Base-by-base conservation (phyloP, 2,329 filamentous ascomycete species). In the Stemphylium lycopersici region DNA sequence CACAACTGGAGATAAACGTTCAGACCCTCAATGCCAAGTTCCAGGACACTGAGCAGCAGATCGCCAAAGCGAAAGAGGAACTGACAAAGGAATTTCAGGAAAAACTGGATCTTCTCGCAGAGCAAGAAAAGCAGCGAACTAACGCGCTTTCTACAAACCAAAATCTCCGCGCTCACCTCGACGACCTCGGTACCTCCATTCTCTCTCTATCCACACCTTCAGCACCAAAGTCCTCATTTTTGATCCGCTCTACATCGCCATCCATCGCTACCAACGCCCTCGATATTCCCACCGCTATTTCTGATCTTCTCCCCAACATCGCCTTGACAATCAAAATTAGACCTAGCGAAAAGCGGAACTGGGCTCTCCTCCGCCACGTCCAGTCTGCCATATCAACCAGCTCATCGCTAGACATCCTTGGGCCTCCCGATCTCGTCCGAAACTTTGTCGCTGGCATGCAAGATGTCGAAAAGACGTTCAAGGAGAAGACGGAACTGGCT, bases 251-350 rank as follows among this genome's bases (percentile, higher is more conserved):
- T 6, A 24, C 2, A 15, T 15, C 33, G 6, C 5, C 3, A 3
- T 16, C 33, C 33, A 16, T 36, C n/a, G 22, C 22, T 6, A 24
- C 13, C 3, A 15, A 3, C 1, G 16, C 33, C 3, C 16, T n/a
- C 36, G 39, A 40, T 2, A 1, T 7, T 13, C 1, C 22, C 13
- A 16, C 18, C 40, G 12, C 24, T 13, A 1, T 24, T 38, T 6
- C 34, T 22, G 15, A 32, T 10, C 24, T 13, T 2, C 34, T 33
- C 7, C 55, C 42, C 37, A 48, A 48, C 1, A 15, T 55, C n/a
- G 41, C 46, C 22, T 34, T 65, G 10, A 52, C 42, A 10, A 58
- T 64, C 48, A 61, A 52, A 18, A 45, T 64, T 31, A 45, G 48
- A 6, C 18, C 53, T 3, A 26, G 24, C 7, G 50, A 59, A 3